Evolutionary conservation across 257 asterid genomes (phyloP).

Genomic region (Ehretia macrophylla): DNA sequence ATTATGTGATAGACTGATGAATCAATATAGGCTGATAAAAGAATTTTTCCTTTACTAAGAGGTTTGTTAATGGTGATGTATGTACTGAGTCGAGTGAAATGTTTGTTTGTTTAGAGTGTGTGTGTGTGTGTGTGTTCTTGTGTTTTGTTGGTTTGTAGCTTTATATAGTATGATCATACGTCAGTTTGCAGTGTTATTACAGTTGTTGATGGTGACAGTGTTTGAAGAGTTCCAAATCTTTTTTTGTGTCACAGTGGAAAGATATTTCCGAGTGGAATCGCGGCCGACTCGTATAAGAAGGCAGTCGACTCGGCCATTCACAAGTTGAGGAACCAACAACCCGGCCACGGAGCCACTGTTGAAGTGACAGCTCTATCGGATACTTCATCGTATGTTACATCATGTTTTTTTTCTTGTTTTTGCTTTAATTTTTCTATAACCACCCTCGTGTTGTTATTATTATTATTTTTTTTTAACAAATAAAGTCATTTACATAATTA

Average conservation of each 20-base stretch:
- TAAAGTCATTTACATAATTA: too few relatives aligned
- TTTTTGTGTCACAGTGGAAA: conserved; percentile 46
- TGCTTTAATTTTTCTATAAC: not conserved
- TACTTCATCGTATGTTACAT: conserved; percentile 36
- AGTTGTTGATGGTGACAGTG: not conserved
- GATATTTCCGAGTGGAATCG: conserved; percentile 81
- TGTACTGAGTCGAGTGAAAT: too few relatives aligned
- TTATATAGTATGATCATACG: too few relatives aligned
- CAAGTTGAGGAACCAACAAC: conserved; percentile 45
- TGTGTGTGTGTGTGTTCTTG: too few relatives aligned
- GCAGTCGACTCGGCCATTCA: conserved; percentile 82
- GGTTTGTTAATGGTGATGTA: too few relatives aligned
- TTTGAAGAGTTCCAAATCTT: not conserved
- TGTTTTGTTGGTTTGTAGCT: not conserved
- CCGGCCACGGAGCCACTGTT: conserved; percentile 24
- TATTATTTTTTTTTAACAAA: too few relatives aligned
- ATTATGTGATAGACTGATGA: too few relatives aligned
- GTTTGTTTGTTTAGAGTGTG: too few relatives aligned
- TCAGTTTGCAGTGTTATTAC: too few relatives aligned
- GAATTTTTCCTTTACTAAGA: too few relatives aligned
- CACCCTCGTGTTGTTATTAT: not conserved
- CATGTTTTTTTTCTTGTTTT: not conserved
- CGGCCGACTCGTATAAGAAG: conserved; percentile 71
- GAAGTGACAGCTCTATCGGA: conserved; percentile 29
- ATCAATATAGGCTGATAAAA: too few relatives aligned